Percentiles rank a stretch among this genome's conserved stretches.
Evolutionary conservation across 2,329 filamentous ascomycete species (phyloP).

Genomic region (Orbilia javanica): DNA sequence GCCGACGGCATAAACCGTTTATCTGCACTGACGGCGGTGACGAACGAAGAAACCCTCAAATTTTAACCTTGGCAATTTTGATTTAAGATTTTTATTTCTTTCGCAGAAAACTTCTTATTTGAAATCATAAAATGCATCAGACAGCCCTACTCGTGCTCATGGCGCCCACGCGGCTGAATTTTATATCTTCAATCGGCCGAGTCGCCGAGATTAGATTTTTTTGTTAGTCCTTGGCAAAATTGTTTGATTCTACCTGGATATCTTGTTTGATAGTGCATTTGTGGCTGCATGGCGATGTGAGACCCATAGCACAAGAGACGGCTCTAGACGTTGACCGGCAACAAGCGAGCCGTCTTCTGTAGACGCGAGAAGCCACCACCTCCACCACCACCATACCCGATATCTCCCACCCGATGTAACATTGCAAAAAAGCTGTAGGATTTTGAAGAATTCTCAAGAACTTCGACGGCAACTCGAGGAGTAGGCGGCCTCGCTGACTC

Average conservation of each 20-base stretch:
- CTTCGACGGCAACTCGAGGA: neutral
- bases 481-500: neutral
- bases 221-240: neutral
- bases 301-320: neutral
- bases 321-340: neutral
- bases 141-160: neutral
- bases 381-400: neutral
- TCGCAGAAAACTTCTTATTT: neutral
- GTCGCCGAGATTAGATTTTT: neutral
- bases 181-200: neutral
- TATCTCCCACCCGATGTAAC: neutral
- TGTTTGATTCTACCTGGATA: neutral
- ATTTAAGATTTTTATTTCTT: too few species aligned
- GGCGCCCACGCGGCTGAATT: neutral
- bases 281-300: neutral
- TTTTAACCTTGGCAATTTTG: slow-evolving; percentile 4
- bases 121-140: neutral
- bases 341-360: slow-evolving; percentile 3
- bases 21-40: neutral
- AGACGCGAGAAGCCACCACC: neutral
- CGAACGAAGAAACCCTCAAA: neutral
- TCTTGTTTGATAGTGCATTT: neutral
- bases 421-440: neutral
- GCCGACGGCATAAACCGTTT: slow-evolving; percentile 23
- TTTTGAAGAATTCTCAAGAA: neutral